Evolutionary conservation across 2,329 filamentous ascomycete genomes (phyloP), one percentile per base, ranked within the genome.

Genomic region (Neospermospora avenae): DNA sequence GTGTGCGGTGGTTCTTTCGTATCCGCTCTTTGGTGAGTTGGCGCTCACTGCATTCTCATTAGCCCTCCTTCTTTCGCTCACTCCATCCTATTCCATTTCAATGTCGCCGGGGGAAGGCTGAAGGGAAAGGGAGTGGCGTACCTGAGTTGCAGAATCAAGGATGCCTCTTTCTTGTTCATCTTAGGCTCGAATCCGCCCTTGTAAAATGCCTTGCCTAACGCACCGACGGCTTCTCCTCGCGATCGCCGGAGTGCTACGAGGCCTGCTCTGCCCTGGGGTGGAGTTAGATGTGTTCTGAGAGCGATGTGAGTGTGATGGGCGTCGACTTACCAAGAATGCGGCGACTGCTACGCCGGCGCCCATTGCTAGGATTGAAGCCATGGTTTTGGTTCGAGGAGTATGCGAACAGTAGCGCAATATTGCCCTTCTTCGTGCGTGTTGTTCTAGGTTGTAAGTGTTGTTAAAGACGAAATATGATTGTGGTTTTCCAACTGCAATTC

Each of bases 141-240:
- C 93, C 87, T 90, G 63, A 98, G 86, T 66, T 95, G 90, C 52
- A 99, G 79, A 63, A 99, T 97, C 69, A 99, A 78, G 4, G 92
- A 83, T 22, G 95, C 95, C 78, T 99, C 95, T 74, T 89, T 87
- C 75, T 89, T 85, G 75, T 86, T 97, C 93, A 99, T 99, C 77
- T 89, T 90, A 62, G 86, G 81, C 79, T 99, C 95, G 74, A 99
- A 99, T n/a, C 95, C 95, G 68, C 95, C 95, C 77, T 98, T 99
- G 83, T 97, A 98, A 74, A 92, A 99, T 44, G 92, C 87, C 76
- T 93, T 92, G 70, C 95, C 95, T 69, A 96, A 79, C 37, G 89
- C 87, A 67, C 89, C 89, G 51, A 90, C 81, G 65, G 78, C 77
- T 61, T 88, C 88, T 64, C 90, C 89, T 64, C 89, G 84, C 62